Evolutionary conservation across 2,329 filamentous ascomycete genomes (phyloP), one percentile per base, ranked within the genome.

Genomic region (Ambrosiella beaveri): DNA sequence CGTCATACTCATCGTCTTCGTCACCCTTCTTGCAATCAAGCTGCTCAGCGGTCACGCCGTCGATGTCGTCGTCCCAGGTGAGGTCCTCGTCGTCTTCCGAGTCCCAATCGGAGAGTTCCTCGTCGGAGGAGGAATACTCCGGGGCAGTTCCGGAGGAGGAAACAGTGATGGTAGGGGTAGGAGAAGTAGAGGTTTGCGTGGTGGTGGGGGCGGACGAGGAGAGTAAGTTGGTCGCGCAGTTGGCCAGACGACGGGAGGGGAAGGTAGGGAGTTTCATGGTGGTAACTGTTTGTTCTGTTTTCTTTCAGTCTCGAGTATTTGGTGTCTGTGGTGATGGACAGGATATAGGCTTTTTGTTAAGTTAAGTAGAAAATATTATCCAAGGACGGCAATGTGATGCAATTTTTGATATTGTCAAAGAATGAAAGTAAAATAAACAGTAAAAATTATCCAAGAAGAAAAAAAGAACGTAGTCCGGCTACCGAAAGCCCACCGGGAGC

Each of bases 401-500:
- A 47, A 17, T 47, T 47, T 5, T 47, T 47, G 44, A 47, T 47
- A 17, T 47, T 12, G 44, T 47, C 11, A 47, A 15, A 47, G 44
- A 47, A 47, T 45, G 57, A 35, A 58, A 17, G 35, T 39, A 40
- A 51, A 52, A 52, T 13, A 41, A 19, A 57, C 9, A 52, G 27
- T n/a, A 41, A 19, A 50, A 36, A 45, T 36, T 53, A 57, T 35
- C 36, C 38, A 12, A 49, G 27, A 47, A 58, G 6, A n/a, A 49
- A 49, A 36, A 55, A 58, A 55, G 17, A 59, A 56, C 37, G 58
- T 59, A 59, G 58, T 51, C 57, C 58, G 39, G 58, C 58, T 59
- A 59, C 58, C 52, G 54, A 54, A 55, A 55, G 52, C 59, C 56
- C 55, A 53, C 55, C 59, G 56, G 50, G 56, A 60, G 59, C 59